Conservation (phyloP, 129 eudicot species). For the Tagetes erecta region DNA sequence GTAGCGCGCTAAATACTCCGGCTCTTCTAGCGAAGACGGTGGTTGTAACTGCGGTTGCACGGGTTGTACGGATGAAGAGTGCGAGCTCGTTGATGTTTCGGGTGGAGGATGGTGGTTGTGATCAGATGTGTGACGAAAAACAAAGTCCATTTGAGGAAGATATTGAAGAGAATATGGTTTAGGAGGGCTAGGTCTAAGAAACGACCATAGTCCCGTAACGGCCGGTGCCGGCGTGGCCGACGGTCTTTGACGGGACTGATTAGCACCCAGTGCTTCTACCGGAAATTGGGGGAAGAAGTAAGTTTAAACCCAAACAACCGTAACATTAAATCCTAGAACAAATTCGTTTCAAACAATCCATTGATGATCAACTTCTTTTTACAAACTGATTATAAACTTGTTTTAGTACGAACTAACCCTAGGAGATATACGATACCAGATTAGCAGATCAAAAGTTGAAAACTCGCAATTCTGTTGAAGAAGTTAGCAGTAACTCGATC, state of each 20-base stretch:
- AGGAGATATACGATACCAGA: background rate
- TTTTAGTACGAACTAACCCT: constrained; percentile 14
- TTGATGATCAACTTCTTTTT: constrained; percentile 16
- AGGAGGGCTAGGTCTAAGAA: constrained; percentile 68
- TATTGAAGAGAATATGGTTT: constrained; percentile 65
- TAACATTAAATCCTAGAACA: background rate
- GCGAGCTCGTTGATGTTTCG: constrained; percentile 36
- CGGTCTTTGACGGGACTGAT: constrained; percentile 91
- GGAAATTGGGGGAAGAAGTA: background rate
- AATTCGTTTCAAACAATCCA: constrained; percentile 5
- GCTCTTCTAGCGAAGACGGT: constrained; percentile 64
- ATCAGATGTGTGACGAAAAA: constrained; percentile 56
- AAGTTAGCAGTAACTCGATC: constrained; percentile 30
- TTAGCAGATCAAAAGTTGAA: constrained; percentile 8
- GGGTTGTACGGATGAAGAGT: constrained; percentile 34
- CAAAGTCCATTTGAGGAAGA: constrained; percentile 90
- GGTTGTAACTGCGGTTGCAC: constrained; percentile 28
- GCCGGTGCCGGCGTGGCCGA: constrained; percentile 74
- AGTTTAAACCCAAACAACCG: constrained; percentile 17
- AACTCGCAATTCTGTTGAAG: constrained; percentile 8
- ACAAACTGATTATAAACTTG: background rate
- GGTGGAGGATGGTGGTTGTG: constrained; percentile 36
- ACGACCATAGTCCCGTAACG: constrained; percentile 70
- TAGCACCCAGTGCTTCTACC: constrained; percentile 94
- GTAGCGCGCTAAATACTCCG: constrained; percentile 79